These are phyloP conservation scores for Rhododendron molle DNA, from an alignment of 148 eudicot genomes.

Conservation along the genomic window DNA sequence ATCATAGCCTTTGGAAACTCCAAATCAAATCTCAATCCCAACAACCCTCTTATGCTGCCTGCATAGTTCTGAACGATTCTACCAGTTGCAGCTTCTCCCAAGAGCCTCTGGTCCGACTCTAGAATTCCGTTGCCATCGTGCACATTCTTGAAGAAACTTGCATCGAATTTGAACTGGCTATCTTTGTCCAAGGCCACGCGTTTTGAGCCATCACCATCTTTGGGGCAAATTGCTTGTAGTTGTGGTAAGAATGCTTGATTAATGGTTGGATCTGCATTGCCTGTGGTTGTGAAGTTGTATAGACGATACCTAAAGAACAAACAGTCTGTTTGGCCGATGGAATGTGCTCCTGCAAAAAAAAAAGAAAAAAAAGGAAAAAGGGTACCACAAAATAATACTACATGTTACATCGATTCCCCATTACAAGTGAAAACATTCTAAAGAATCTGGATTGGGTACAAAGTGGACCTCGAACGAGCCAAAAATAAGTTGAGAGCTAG, in stretches of 20 bases:
- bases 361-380: not conserved
- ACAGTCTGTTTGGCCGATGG: slow-evolving; percentile 71
- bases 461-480: not conserved
- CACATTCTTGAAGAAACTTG: slow-evolving; percentile 58
- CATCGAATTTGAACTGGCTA: slow-evolving; percentile 44
- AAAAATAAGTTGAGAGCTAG: not conserved
- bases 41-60: slow-evolving; percentile 56
- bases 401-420: not conserved
- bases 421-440: not conserved
- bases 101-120: slow-evolving; percentile 76
- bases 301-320: slow-evolving; percentile 60
- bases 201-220: slow-evolving; percentile 49
- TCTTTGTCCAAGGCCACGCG: slow-evolving; percentile 57
- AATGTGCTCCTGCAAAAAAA: slow-evolving; percentile 58
- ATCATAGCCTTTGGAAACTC: slow-evolving; percentile 76
- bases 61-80: slow-evolving; percentile 54
- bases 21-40: slow-evolving; percentile 53
- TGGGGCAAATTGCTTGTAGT: slow-evolving; percentile 48
- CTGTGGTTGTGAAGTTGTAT: slow-evolving; percentile 77
- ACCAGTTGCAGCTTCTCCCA: slow-evolving; percentile 43
- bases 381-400: not conserved
- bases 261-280: slow-evolving; percentile 65
- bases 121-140: slow-evolving; percentile 57
- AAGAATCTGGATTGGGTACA: not conserved
- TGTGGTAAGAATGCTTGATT: slow-evolving; percentile 39